Base-by-base conservation (phyloP, 306 rosid genomes). In the Acmispon strigosus region DNA sequence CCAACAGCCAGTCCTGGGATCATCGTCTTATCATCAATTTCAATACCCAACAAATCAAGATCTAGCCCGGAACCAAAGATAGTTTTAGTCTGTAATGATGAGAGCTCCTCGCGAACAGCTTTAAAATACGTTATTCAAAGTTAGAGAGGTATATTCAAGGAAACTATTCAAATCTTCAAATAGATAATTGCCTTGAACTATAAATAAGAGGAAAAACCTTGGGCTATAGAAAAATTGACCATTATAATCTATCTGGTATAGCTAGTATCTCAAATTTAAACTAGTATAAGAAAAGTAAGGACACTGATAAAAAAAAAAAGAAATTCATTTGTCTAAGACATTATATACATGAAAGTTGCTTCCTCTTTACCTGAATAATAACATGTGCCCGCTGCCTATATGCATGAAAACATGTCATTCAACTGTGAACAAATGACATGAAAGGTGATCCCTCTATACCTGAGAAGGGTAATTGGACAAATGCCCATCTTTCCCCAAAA, bases 401-500 rank as follows among this genome's bases (percentile, higher is more conserved):
- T 53, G 20, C 14, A 18, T 66, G 59, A 18, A 51, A 58, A 63
- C 37, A 47, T 14, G 27, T 75, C 66, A 47, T 61, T 41, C n/a
- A 16, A 20, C 22, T 27, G 27, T 47, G 53, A 78, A 49, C 13
- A 56, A 4, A 24, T 62, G 42, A 49, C 27, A 70, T 42, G 58
- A 32, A 42, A 62, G 65, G 18, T 57, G 54, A 59, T 60, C 51
- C 19, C 54, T 13, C 48, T 62, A 44, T 84, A 94, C 99, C 97
- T 87, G 92, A 84, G 80, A 80, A 86, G 54, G 99, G 97, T 72
- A 94, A 82, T 62, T 94, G 99, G 47, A 94, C 97, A 75, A 94
- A 94, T 42, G 97, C 96, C 99, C 99, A 94, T 82, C 54, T 91
- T 72, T 91, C 92, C 20, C 99, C 99, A 11, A 84, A 89, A 29